Evolutionary conservation across 495 filamentous ascomycete species (phyloP), one percentile per base, ranked within the genome.

Genomic region (Neurospora tetrasperma): DNA sequence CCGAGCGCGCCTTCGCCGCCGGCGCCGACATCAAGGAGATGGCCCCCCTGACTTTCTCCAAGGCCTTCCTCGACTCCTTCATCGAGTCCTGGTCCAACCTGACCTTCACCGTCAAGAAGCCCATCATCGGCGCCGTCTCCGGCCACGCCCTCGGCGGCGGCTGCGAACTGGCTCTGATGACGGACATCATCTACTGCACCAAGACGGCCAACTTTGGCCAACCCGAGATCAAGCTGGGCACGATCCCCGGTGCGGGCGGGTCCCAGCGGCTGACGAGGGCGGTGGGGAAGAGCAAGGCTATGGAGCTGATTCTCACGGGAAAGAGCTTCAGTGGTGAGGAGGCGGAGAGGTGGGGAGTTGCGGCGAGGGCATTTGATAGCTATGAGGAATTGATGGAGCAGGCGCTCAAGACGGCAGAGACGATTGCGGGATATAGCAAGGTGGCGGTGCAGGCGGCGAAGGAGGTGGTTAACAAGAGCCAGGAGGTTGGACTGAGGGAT

Each of bases 11-110:
- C 62, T 99, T 99, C 80, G 96, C 96, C 3, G 96, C 96, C 73
- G 96, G 96, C 72, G 96, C 96, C 73, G 96, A 99, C 83, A 99
- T 99, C 83, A 98, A 98, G 82, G 96, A 99, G 85, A 99, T 99
- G 96, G 90, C 92, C 46, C 88, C 93, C 70, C 88, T 97, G 5
- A 94, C 89, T 77, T 99, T 98, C 85, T 87, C 90, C 70, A 79
- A 88, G 71, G 96, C 96, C 68, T 97, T 96, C 86, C 90, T 86
- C 27, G 87, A 80, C 73, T 92, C 95, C 81, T 98, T 98, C 84
- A 98, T 98, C 83, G 92, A 96, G 79, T 87, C 88, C 43, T 99
- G 96, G 96, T 96, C 93, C 38, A 84, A 89, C 74, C 90, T 96
- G 18, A 90, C 93, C 46, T 93, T 89, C 70, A 77, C 85, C 43